These are phyloP conservation scores for Entomortierella parvispora DNA, from an alignment of 192 early-diverging fungal genomes.

Conservation along the genomic window DNA sequence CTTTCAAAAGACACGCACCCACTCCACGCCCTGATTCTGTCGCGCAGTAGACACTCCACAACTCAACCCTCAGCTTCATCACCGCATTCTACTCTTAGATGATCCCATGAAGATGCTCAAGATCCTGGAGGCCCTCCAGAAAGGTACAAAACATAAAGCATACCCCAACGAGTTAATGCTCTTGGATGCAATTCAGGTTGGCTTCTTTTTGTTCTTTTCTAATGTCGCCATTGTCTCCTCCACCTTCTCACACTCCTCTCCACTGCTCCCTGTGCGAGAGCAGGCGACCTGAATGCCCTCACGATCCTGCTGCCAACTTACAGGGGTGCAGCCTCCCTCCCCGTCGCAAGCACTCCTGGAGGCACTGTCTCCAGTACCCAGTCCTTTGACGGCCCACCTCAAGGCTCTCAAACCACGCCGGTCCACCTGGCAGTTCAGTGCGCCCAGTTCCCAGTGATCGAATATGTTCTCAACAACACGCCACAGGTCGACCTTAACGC, in stretches of 20 bases:
- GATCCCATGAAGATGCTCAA: constrained; percentile 54
- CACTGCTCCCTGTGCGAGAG: no score
- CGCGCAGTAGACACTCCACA: no score
- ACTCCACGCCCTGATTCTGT: no score
- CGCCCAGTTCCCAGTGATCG: constrained; percentile 65
- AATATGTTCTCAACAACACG: constrained; percentile 59
- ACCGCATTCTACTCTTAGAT: no score
- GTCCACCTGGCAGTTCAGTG: constrained; percentile 71
- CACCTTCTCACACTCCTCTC: background rate
- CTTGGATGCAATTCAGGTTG: background rate
- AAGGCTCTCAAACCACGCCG: constrained; percentile 35
- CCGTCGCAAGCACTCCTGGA: constrained; percentile 26
- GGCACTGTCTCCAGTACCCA: constrained; percentile 42
- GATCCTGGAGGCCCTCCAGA: constrained; percentile 49
- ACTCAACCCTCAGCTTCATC: no score
- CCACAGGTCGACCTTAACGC: constrained; percentile 63
- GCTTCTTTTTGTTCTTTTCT: no score
- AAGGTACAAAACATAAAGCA: constrained; percentile 14
- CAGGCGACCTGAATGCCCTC: constrained; percentile 37
- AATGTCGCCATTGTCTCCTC: background rate
- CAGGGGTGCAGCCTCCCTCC: constrained; percentile 16
- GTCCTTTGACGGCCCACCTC: constrained; percentile 30
- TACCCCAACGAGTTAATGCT: background rate
- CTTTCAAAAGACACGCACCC: no score
- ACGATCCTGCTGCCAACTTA: constrained; percentile 30